Evolutionary conservation across 768 basidiomycete genomes (phyloP), one percentile per base, ranked within the genome.

Genomic region (Termitomyces sp.): DNA sequence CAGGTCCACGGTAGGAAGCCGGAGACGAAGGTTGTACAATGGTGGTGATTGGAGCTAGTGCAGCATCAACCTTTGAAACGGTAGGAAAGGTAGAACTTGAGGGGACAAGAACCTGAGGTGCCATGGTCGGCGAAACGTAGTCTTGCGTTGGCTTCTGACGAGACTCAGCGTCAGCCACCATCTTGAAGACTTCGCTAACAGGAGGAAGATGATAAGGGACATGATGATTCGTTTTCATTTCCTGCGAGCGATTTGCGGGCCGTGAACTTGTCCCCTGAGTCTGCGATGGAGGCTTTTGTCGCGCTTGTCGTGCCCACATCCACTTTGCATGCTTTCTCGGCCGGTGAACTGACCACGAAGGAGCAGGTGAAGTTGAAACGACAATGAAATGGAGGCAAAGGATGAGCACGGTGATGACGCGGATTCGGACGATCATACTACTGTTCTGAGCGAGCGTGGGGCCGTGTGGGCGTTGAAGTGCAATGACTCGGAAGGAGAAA

Each of bases 161-260:
- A 45, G 39, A 37, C 18, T 56, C 54, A 4, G 49, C 30, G 30
- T 54, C 51, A 50, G 56, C 50, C 53, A 47, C 34, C 57, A 56
- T 64, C 49, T 59, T 58, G 59, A 65, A 65, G 44, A 65, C 57
- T 30, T 58, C 52, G 30, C 53, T n/a, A 24, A 65, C 65, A 3
- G 61, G 58, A 22, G 57, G 60, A 13, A 65, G 57, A n/a, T 7
- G 20, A 18, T 33, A 20, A 45, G 61, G n/a, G 14, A 24, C 24
- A 30, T 54, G 42, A 30, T 54, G 42, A 40, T 44, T 47, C 5
- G 44, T 7, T 24, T 33, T 37, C 32, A 14, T 44, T 18, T 53
- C 42, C 27, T 30, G 26, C n/a, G n/a, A 24, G 12, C 9, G 27
- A 33, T 24, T 43, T 27, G 18, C 9, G 13, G 58, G 44, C 52